A percentile compares a stretch with the other conserved stretches of the same genome.
phyloP scores from a whole-genome alignment of 371 early-diverging fungal species.

The Mucor plumbeus region DNA sequence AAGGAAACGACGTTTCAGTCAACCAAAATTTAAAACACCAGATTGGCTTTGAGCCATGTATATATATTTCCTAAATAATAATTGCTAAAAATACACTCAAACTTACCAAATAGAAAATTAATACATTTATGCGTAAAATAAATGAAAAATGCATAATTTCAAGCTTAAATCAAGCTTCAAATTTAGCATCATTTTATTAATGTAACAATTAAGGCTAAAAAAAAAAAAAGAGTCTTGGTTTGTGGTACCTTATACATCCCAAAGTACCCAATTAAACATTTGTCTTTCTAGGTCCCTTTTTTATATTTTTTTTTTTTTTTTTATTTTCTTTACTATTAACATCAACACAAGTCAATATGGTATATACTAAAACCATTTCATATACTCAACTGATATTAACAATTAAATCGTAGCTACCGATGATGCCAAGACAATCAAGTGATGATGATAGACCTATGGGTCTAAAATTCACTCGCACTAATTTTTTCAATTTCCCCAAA shows the following conservation, averaged over 20 bases:
- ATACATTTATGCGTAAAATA: too few species aligned
- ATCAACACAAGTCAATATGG: background rate
- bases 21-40: too few species aligned
- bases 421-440: slow-evolving; percentile 25
- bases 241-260: background rate
- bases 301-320: background rate
- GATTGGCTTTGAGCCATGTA: too few species aligned
- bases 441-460: slow-evolving; percentile 38
- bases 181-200: background rate
- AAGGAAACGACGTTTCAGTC: too few species aligned
- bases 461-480: slow-evolving; percentile 29
- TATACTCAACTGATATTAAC: background rate
- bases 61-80: too few species aligned
- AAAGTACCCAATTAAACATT: slow-evolving; percentile 1
- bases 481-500: slow-evolving; percentile 30
- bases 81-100: too few species aligned
- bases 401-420: slow-evolving; percentile 16
- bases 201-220: too few species aligned
- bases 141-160: background rate
- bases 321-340: background rate
- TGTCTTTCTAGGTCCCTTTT: slow-evolving; percentile 1
- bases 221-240: slow-evolving; percentile 7
- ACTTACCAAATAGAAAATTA: too few species aligned
- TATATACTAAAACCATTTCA: background rate
- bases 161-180: background rate